Percentiles rank a stretch among this genome's conserved stretches.
Conservation (phyloP, 1,139 yeast species). For the Arxiozyma slooffiae region DNA sequence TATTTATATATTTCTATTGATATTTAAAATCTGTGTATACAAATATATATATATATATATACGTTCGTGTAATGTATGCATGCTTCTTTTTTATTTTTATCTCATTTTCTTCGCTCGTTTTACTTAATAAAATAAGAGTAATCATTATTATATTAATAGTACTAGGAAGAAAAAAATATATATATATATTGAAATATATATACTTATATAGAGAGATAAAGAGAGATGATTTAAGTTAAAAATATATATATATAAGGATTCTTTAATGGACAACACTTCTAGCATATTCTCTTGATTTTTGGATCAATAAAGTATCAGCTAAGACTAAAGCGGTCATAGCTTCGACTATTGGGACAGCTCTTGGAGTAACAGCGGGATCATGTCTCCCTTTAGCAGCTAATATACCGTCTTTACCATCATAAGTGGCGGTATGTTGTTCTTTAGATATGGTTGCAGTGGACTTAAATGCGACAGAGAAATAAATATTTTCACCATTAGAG, state of each 20-base stretch:
- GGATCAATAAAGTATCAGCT: slow-evolving; percentile 77
- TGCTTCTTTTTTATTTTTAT: too few species aligned
- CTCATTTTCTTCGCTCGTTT: too few species aligned
- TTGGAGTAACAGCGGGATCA: slow-evolving; percentile 95
- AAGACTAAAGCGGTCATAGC: slow-evolving; percentile 93
- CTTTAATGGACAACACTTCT: slow-evolving; percentile 16
- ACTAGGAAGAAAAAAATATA: too few species aligned
- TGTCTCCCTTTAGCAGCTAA: slow-evolving; percentile 96
- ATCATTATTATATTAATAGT: too few species aligned
- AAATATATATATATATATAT: too few species aligned
- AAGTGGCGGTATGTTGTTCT: slow-evolving; percentile 79
- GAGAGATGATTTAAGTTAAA: too few species aligned
- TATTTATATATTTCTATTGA: slow-evolving; percentile 98
- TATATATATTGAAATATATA: too few species aligned
- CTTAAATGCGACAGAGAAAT: slow-evolving; percentile 91
- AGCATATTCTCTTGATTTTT: slow-evolving; percentile 63
- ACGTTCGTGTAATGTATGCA: too few species aligned
- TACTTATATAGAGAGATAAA: too few species aligned
- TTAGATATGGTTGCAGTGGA: slow-evolving; percentile 96
- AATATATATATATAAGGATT: too few species aligned
- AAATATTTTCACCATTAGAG: slow-evolving; percentile 88
- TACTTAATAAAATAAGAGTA: too few species aligned
- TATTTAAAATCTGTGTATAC: slow-evolving; percentile 94
- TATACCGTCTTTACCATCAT: slow-evolving; percentile 77
- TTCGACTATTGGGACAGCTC: slow-evolving; percentile 97